phyloP scores from a whole-genome alignment of 345 rosid genomes.

The Draba incana region DNA sequence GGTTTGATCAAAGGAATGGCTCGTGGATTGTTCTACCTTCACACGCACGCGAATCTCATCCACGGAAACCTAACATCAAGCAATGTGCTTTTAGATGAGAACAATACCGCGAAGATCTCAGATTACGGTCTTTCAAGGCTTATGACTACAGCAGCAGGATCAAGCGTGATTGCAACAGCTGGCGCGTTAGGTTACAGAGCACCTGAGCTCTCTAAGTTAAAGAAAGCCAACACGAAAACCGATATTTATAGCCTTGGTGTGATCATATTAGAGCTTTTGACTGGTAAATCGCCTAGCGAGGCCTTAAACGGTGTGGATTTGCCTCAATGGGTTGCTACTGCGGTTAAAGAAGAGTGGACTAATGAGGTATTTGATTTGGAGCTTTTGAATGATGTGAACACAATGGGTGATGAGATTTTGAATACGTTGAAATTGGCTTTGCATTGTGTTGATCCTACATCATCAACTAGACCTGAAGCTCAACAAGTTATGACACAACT shows the following conservation, averaged over 20 bases:
- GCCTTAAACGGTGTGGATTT: constrained; percentile 76
- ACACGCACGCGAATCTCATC: constrained; percentile 65
- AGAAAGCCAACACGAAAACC: constrained; percentile 77
- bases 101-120: constrained; percentile 56
- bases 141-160: constrained; percentile 74
- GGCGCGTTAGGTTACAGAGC: constrained; percentile 87
- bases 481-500: constrained; percentile 71
- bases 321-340: constrained; percentile 97
- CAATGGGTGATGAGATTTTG: constrained; percentile 77
- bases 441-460: constrained; percentile 93
- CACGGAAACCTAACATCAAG: constrained; percentile 90
- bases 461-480: constrained; percentile 78
- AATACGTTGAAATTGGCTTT: constrained; percentile 80
- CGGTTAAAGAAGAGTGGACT: constrained; percentile 93
- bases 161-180: constrained; percentile 80
- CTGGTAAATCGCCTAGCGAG: constrained; percentile 89
- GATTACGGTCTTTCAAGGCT: constrained; percentile 78
- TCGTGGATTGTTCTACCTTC: constrained; percentile 71
- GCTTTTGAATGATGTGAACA: constrained; percentile 69
- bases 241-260: constrained; percentile 93
- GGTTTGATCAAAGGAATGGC: constrained; percentile 65
- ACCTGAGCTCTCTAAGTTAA: constrained; percentile 90
- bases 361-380: constrained; percentile 91
- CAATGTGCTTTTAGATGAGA: constrained; percentile 71
- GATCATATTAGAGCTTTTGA: constrained; percentile 76